Evolutionary conservation across 768 basidiomycete genomes (phyloP).

Genomic region (Hygrophoropsis aurantiaca): DNA sequence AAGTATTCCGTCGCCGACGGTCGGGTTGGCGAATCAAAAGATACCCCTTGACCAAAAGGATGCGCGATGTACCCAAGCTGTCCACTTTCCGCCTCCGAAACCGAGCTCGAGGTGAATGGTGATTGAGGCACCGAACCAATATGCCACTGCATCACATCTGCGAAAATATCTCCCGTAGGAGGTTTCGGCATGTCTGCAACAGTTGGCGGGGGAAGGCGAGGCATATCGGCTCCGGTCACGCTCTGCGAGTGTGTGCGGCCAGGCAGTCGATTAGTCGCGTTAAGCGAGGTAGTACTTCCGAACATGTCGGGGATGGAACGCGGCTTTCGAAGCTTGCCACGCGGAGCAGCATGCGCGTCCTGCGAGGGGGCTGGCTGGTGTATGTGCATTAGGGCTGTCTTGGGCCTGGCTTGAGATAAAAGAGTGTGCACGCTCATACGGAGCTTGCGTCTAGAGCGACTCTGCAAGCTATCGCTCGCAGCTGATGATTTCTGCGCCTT

Average conservation of each 20-base stretch:
- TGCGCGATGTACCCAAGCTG: conserved; percentile 34
- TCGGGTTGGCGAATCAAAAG: conserved; percentile 59
- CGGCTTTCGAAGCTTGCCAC: conserved; percentile 66
- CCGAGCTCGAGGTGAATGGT: conserved; percentile 29
- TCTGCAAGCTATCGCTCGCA: conserved; percentile 33
- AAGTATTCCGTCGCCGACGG: conserved; percentile 42
- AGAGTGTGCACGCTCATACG: conserved; percentile 70
- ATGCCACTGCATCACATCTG: conserved; percentile 64
- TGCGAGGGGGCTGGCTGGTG: conserved; percentile 27
- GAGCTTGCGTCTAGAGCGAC: conserved; percentile 50
- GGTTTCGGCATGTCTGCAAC: conserved; percentile 26
- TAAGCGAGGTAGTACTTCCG: conserved; percentile 8
- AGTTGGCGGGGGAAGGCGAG: conserved; percentile 35
- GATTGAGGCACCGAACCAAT: conserved; percentile 35
- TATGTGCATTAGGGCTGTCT: conserved; percentile 24
- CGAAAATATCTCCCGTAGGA: conserved; percentile 54
- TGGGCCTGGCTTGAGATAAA: conserved; percentile 50
- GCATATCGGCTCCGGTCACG: conserved; percentile 69
- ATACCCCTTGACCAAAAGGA: conserved; percentile 66
- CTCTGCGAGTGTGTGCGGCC: conserved; percentile 77
- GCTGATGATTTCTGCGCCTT: conserved; percentile 32
- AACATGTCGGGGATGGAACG: conserved; percentile 69
- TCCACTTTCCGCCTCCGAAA: conserved; percentile 16
- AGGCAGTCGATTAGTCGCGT: conserved; percentile 23
- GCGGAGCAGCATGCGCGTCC: conserved; percentile 33